phyloP scores from a whole-genome alignment of 148 eudicot species.

The Nepenthes gracilis region DNA sequence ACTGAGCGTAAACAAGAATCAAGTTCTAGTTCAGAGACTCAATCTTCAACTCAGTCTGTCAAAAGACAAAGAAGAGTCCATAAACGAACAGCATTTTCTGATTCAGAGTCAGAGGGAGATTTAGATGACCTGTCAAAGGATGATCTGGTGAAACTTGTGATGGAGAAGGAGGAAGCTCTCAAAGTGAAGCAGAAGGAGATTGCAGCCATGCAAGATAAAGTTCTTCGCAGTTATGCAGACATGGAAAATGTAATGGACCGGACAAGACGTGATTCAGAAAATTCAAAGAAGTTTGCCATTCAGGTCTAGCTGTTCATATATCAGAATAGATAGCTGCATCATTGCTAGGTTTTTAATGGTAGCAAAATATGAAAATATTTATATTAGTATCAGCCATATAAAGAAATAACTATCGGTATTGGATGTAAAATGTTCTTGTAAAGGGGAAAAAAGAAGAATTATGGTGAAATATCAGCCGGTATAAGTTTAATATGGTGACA shows the following conservation, averaged over 20 bases:
- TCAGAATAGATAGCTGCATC: too few species aligned
- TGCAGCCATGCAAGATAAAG: constrained; percentile 56
- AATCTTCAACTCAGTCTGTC: constrained; percentile 13
- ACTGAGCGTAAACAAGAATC: constrained; percentile 24
- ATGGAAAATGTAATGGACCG: constrained; percentile 81
- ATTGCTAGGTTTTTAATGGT: too few species aligned
- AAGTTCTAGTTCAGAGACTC: constrained; percentile 27
- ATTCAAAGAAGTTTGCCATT: constrained; percentile 80
- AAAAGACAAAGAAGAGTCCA: constrained; percentile 20
- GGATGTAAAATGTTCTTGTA: too few species aligned
- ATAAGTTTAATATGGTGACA: too few species aligned
- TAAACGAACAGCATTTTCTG: constrained; percentile 41
- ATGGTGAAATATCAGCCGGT: too few species aligned
- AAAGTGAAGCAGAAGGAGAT: constrained; percentile 46
- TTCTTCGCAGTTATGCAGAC: constrained; percentile 68
- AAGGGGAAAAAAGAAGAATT: too few species aligned
- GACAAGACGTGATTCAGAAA: constrained; percentile 75
- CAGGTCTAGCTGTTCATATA: constrained; percentile 39
- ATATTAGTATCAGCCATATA: too few species aligned
- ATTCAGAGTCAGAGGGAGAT: constrained; percentile 52
- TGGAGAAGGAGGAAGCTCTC: constrained; percentile 56
- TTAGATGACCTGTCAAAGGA: constrained; percentile 46
- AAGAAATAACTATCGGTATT: too few species aligned
- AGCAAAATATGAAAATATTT: too few species aligned
- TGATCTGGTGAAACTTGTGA: constrained; percentile 62